Percentiles rank a stretch among this genome's conserved stretches.
Evolutionary conservation across 169 alveolate genomes (phyloP).

Genomic region (Plasmodium knowlesi): DNA sequence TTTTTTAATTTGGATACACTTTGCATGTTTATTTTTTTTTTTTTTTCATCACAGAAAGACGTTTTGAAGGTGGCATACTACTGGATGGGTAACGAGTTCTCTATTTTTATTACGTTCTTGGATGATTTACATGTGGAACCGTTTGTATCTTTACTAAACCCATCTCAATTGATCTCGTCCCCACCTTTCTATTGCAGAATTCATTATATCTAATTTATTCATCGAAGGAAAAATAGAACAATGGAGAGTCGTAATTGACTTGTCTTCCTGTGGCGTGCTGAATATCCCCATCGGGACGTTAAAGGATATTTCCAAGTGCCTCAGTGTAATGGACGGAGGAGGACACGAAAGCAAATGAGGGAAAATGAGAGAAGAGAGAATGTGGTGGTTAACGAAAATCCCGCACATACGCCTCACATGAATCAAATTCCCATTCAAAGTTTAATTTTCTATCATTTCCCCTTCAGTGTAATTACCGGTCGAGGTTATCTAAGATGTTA

Average conservation of each 20-base stretch:
- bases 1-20: neutral
- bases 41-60: conserved; percentile 33
- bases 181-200: conserved; percentile 56
- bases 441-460: neutral
- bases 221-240: conserved; percentile 83
- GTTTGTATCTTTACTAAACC: neutral
- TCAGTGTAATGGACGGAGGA: conserved; percentile 65
- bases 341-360: neutral
- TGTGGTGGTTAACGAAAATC: neutral
- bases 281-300: conserved; percentile 78
- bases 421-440: neutral
- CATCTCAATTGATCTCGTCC: neutral
- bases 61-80: conserved; percentile 53
- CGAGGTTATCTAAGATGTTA: conserved; percentile 47
- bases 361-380: neutral
- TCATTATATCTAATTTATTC: conserved; percentile 74
- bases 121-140: neutral
- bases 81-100: conserved; percentile 42
- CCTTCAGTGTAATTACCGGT: conserved; percentile 46
- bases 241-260: conserved; percentile 83
- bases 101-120: neutral
- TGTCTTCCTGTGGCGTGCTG: conserved; percentile 79
- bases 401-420: neutral
- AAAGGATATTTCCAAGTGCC: conserved; percentile 79
- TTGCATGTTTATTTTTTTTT: neutral